Percentiles rank a stretch among this genome's conserved stretches.
These are phyloP conservation scores for Hirsutella thompsonii DNA, from an alignment of 2,329 filamentous ascomycete species.

Conservation along the genomic window DNA sequence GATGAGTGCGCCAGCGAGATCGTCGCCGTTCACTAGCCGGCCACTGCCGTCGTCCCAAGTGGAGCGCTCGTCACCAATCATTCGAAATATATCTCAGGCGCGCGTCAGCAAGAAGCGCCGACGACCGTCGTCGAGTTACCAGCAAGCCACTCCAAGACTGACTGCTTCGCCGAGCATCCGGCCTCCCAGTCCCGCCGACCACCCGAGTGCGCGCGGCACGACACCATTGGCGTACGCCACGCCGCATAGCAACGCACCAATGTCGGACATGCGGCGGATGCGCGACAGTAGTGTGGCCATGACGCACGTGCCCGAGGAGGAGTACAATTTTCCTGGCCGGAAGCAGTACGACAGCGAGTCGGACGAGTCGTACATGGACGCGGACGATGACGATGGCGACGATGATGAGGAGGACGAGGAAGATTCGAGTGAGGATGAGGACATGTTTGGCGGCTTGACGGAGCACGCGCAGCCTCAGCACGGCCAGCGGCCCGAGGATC, in stretches of 20 bases:
- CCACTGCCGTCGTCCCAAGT: conserved; percentile 33
- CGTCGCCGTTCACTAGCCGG: conserved; percentile 24
- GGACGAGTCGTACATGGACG: conserved; percentile 19
- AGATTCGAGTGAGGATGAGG: conserved; percentile 12
- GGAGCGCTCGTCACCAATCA: conserved; percentile 17
- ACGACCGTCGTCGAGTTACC: conserved; percentile 43
- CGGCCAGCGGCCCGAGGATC: conserved; percentile 34
- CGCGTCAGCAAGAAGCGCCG: conserved; percentile 35
- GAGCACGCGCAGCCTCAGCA: conserved; percentile 12
- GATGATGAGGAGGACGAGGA: conserved; percentile 11
- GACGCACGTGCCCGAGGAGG: conserved; percentile 20
- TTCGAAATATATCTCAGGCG: conserved; percentile 12
- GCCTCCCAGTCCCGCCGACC: conserved; percentile 20
- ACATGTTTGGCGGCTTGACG: conserved; percentile 12
- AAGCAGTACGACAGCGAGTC: conserved; percentile 20
- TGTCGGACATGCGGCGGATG: conserved; percentile 23
- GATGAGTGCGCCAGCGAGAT: conserved; percentile 20
- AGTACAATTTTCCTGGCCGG: conserved; percentile 22
- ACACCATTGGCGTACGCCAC: conserved; percentile 65
- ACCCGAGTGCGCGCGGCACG: conserved; percentile 16
- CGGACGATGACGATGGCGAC: conserved; percentile 12
- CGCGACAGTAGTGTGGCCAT: conserved; percentile 16
- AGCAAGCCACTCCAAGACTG: conserved; percentile 42
- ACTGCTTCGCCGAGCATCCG: conserved; percentile 34
- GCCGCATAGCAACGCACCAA: conserved; percentile 52